Evolutionary conservation across 805 yeast species (phyloP).

Genomic region (Zygoascus flipseniorum): DNA sequence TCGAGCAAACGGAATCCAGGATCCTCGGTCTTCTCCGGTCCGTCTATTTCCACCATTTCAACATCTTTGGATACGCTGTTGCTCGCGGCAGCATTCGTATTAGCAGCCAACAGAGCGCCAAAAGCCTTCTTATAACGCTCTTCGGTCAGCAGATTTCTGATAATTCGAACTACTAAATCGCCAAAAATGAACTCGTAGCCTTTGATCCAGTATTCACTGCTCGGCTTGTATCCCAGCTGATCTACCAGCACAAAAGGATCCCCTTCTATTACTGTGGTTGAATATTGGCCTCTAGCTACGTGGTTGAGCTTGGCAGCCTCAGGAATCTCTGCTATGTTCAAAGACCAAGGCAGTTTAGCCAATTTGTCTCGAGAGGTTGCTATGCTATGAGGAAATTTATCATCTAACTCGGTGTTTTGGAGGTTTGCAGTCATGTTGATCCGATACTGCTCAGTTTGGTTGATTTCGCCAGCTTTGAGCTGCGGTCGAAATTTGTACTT

Average conservation of each 20-base stretch:
- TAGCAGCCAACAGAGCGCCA: neutral
- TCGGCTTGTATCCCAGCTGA: slow-evolving; percentile 63
- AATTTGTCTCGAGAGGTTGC: slow-evolving; percentile 6
- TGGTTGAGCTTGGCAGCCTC: slow-evolving; percentile 36
- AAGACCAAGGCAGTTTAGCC: slow-evolving; percentile 19
- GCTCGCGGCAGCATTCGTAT: neutral
- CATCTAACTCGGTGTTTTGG: neutral
- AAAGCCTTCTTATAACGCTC: neutral
- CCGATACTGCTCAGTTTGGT: slow-evolving; percentile 29
- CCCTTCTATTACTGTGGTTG: slow-evolving; percentile 33
- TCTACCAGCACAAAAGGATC: slow-evolving; percentile 37
- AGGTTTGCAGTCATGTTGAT: slow-evolving; percentile 13
- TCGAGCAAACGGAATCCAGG: slow-evolving; percentile 19
- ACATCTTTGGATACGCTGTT: slow-evolving; percentile 3
- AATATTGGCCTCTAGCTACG: slow-evolving; percentile 59
- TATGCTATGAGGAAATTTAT: slow-evolving; percentile 5
- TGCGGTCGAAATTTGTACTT: slow-evolving; percentile 21
- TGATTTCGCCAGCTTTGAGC: slow-evolving; percentile 26
- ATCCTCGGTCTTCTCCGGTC: slow-evolving; percentile 1
- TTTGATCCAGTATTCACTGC: slow-evolving; percentile 49
- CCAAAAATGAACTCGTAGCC: slow-evolving; percentile 59
- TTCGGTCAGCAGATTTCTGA: slow-evolving; percentile 27
- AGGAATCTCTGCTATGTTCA: slow-evolving; percentile 29
- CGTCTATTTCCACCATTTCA: neutral
- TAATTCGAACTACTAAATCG: slow-evolving; percentile 48